phyloP scores from a whole-genome alignment of 192 early-diverging fungal species.

The Rhizoclosmatium globosum region DNA sequence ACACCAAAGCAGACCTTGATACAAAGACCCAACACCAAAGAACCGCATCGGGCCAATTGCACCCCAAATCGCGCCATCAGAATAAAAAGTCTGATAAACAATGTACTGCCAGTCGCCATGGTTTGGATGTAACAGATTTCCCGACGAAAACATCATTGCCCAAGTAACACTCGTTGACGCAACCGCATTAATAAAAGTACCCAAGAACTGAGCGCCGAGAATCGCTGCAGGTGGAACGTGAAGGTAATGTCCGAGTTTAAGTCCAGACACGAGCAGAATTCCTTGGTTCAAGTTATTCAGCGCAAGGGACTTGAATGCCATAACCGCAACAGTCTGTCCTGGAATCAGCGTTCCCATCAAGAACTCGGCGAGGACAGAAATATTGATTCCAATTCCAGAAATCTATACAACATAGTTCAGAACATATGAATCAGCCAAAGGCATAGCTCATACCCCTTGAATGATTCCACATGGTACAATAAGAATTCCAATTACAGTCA shows the following conservation, averaged over 20 bases:
- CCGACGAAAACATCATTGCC: background rate
- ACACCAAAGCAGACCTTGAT: slow-evolving; percentile 36
- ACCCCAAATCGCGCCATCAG: slow-evolving; percentile 76
- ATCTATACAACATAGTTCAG: slow-evolving; percentile 64
- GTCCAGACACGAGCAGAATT: slow-evolving; percentile 69
- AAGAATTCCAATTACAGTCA: slow-evolving; percentile 32
- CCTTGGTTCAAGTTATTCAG: slow-evolving; percentile 83
- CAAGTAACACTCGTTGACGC: slow-evolving; percentile 21
- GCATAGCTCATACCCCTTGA: slow-evolving; percentile 65
- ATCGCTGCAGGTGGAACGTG: slow-evolving; percentile 70
- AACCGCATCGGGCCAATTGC: slow-evolving; percentile 71
- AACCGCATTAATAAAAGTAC: slow-evolving; percentile 68
- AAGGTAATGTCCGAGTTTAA: slow-evolving; percentile 80
- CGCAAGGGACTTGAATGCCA: slow-evolving; percentile 86
- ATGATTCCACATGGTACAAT: slow-evolving; percentile 71
- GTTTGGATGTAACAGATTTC: background rate
- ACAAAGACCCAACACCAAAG: slow-evolving; percentile 52
- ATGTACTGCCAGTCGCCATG: slow-evolving; percentile 34
- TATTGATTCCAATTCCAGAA: slow-evolving; percentile 51
- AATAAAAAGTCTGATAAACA: slow-evolving; percentile 61
- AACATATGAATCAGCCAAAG: slow-evolving; percentile 54
- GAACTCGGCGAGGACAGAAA: slow-evolving; percentile 69
- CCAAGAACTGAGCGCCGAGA: slow-evolving; percentile 58
- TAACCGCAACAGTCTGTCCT: slow-evolving; percentile 70
- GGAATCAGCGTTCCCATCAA: slow-evolving; percentile 66